Evolutionary conservation across 2,329 filamentous ascomycete species (phyloP), one percentile per base, ranked within the genome.

Genomic region (Alternaria metachromatica): DNA sequence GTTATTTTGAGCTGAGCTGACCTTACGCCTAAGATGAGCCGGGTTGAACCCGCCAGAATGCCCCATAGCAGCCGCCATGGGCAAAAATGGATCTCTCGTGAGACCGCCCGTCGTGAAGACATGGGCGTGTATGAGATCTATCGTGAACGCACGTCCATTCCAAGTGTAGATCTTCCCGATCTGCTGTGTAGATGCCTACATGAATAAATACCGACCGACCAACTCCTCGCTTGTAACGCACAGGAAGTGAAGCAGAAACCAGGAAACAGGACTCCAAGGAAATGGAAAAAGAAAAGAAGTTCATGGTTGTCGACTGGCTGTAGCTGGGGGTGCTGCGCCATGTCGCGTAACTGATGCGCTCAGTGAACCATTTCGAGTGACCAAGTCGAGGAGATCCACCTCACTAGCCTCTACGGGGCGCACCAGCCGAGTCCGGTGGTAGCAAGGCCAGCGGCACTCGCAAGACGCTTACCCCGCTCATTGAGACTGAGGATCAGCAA

Each of bases 401-500:
- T 77, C 71, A 75, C 57, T 77, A 78, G 67, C 74, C 58, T 69
- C 69, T 75, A 79, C 58, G 76, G 72, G 10, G 73, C 74, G 48
- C 67, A 74, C 78, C 78, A 80, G 33, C 78, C 78, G 64, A 80
- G 64, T 54, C 77, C 76, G n/a, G 65, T 76, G 18, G 70, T 50
- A 8, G 72, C 59, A 4, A 79, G 55, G 18, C 71, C 74, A n/a
- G 68, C 64, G 18, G 67, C 67, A 41, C 55, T 55, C 20, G 74
- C 74, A 33, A 78, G 68, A n/a, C 62, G 63, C 66, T 74, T 74
- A 62, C 71, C 69, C 30, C 68, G 67, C 45, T 76, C 72, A 60
- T 80, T 75, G 55, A 80, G 78, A 46, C 72, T 63, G 21, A 69
- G 56, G 25, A 80, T 76, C 53, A 68, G 70, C 33, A 65, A 66